Percentiles rank a stretch among this genome's conserved stretches.
These are phyloP conservation scores for Penicillium nucicola DNA, from an alignment of 495 filamentous ascomycete species.

Conservation along the genomic window DNA sequence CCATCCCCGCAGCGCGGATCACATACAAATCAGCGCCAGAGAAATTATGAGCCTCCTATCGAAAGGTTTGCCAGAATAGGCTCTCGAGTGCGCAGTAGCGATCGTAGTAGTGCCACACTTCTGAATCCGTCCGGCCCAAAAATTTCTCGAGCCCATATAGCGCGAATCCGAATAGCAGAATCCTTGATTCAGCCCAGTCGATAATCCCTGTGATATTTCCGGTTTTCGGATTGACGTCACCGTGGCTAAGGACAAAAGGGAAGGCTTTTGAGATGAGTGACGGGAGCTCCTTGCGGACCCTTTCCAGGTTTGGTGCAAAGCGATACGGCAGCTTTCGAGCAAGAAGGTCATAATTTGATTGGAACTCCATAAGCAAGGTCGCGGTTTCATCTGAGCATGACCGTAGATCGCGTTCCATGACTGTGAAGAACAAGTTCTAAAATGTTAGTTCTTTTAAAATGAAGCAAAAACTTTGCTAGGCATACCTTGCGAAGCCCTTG, in stretches of 20 bases:
- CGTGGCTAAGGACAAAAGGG: constrained; percentile 43
- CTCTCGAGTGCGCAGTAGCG: constrained; percentile 13
- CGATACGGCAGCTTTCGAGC: constrained; percentile 10
- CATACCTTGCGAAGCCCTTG: constrained; percentile 14
- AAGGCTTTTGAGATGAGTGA: constrained; percentile 27
- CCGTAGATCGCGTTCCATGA: constrained; percentile 11
- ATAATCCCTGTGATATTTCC: constrained; percentile 42
- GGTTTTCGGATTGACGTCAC: constrained; percentile 36
- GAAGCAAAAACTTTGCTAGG: constrained; percentile 1
- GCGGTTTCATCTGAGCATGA: constrained; percentile 4
- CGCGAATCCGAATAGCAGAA: constrained; percentile 43
- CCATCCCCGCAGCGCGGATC: constrained; percentile 12
- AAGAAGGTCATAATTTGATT: neutral
- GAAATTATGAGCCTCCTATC: constrained; percentile 11
- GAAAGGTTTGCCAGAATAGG: constrained; percentile 25
- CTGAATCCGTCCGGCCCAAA: constrained; percentile 33
- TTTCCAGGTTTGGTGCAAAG: constrained; percentile 6
- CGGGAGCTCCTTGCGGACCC: constrained; percentile 22
- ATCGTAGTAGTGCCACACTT: constrained; percentile 32
- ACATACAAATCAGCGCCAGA: constrained; percentile 12
- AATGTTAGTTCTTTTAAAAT: constrained; percentile 6
- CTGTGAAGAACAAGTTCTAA: constrained; percentile 13
- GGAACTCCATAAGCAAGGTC: neutral
- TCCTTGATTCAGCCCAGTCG: constrained; percentile 44
- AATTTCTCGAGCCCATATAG: constrained; percentile 41